phyloP scores from a whole-genome alignment of 805 yeast species.

The Lachancea mirantina region DNA sequence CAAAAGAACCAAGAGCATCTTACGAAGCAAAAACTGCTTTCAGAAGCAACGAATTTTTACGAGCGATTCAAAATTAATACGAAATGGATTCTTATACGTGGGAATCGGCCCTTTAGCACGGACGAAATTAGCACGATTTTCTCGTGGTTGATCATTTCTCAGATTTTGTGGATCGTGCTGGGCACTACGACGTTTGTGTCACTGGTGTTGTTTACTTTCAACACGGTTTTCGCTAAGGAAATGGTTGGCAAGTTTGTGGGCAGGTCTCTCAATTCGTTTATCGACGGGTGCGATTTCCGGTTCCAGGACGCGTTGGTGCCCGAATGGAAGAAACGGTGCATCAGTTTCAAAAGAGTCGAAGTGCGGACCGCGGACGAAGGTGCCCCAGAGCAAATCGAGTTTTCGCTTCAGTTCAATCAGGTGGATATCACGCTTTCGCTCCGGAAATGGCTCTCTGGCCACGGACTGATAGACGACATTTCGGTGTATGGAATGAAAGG shows the following conservation, averaged over 20 bases:
- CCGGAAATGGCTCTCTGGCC: constrained; percentile 78
- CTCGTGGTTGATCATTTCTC: constrained; percentile 86
- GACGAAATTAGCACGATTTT: constrained; percentile 84
- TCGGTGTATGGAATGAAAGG: constrained; percentile 82
- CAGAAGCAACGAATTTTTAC: constrained; percentile 36
- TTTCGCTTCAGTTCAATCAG: constrained; percentile 73
- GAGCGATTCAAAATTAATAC: constrained; percentile 45
- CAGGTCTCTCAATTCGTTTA: constrained; percentile 58
- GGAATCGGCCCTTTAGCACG: constrained; percentile 76
- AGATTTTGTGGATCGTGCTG: constrained; percentile 64
- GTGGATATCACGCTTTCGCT: constrained; percentile 74
- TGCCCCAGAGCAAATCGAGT: constrained; percentile 48
- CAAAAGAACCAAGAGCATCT: constrained; percentile 19
- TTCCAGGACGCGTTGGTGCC: constrained; percentile 91
- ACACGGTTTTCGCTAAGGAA: constrained; percentile 84
- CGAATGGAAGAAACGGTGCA: constrained; percentile 82
- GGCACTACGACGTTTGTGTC: constrained; percentile 93
- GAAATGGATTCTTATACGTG: constrained; percentile 72
- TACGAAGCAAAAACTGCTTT: constrained; percentile 34
- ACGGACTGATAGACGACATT: constrained; percentile 73
- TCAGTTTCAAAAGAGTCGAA: constrained; percentile 69
- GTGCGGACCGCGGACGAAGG: constrained; percentile 39
- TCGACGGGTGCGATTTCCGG: constrained; percentile 69
- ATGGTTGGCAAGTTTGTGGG: constrained; percentile 77
- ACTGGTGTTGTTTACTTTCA: constrained; percentile 60